These are phyloP conservation scores for Podila clonocystis DNA, from an alignment of 192 early-diverging fungal genomes.

Conservation along the genomic window DNA sequence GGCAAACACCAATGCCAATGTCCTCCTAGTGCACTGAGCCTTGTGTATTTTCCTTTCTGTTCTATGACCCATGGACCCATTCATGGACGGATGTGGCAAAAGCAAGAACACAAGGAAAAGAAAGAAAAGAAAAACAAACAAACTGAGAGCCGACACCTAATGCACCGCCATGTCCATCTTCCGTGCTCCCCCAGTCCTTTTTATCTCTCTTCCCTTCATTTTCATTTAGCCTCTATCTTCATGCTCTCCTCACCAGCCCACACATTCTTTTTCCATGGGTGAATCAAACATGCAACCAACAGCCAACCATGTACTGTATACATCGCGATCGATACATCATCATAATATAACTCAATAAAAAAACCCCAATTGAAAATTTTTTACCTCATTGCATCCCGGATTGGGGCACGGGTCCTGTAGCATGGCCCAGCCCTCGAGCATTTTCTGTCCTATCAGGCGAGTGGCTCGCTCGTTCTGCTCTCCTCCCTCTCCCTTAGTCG, in stretches of 20 bases:
- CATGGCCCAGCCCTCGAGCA: conserved; percentile 48
- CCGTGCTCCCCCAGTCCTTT: conserved; percentile 24
- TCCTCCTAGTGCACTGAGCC: not conserved
- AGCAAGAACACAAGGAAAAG: no score
- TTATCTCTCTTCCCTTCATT: not conserved
- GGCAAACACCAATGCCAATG: not conserved
- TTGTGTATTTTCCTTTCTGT: not conserved
- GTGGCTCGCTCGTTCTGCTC: conserved; percentile 16
- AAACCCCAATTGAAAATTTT: not conserved
- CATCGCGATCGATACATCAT: not conserved
- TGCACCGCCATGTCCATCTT: not conserved
- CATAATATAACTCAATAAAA: not conserved
- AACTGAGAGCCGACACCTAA: no score
- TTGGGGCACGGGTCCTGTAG: conserved; percentile 41
- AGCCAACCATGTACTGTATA: not conserved
- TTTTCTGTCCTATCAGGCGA: conserved; percentile 29
- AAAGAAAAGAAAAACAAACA: no score
- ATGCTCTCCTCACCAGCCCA: not conserved
- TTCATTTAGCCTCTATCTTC: not conserved
- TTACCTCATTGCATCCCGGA: conserved; percentile 26
- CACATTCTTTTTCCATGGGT: not conserved
- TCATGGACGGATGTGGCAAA: no score
- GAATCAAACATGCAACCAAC: not conserved
- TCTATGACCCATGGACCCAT: not conserved
- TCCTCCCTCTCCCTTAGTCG: conserved; percentile 1